phyloP scores from a whole-genome alignment of 306 rosid genomes.

The Fragaria iinumae region DNA sequence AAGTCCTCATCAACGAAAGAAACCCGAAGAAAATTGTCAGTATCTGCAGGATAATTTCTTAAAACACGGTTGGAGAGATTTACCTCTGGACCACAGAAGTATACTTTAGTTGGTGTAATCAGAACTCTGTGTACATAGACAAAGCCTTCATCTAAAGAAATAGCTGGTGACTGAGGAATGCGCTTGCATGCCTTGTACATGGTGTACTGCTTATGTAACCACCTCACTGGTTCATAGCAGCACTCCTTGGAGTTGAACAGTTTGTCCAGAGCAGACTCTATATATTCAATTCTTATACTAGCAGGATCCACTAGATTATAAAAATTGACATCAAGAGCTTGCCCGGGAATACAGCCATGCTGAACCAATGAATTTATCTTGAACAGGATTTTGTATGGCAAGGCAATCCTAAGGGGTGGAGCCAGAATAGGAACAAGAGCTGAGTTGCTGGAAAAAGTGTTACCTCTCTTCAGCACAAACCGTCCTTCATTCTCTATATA shows the following conservation, averaged over 20 bases:
- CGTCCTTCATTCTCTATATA: slow-evolving; percentile 26
- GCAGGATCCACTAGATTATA: slow-evolving; percentile 38
- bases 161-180: slow-evolving; percentile 26
- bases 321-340: slow-evolving; percentile 30
- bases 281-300: slow-evolving; percentile 3
- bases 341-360: slow-evolving; percentile 39
- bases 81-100: slow-evolving; percentile 48
- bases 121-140: slow-evolving; percentile 39
- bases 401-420: not conserved
- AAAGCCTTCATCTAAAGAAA: slow-evolving; percentile 38
- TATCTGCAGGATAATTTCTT: slow-evolving; percentile 32
- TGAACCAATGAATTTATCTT: slow-evolving; percentile 47
- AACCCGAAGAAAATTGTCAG: slow-evolving; percentile 42
- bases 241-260: slow-evolving; percentile 32
- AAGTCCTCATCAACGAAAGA: slow-evolving; percentile 50
- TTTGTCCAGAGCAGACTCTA: slow-evolving; percentile 39
- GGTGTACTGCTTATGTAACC: not conserved
- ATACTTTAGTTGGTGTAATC: slow-evolving; percentile 37
- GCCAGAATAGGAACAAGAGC: slow-evolving; percentile 27
- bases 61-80: slow-evolving; percentile 46
- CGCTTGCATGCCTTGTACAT: not conserved
- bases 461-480: slow-evolving; percentile 11
- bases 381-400: slow-evolving; percentile 27
- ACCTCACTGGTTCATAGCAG: slow-evolving; percentile 39
- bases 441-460: slow-evolving; percentile 4